Conservation (phyloP, 2,329 filamentous ascomycete genomes). For the Pezicula rhizophila region DNA sequence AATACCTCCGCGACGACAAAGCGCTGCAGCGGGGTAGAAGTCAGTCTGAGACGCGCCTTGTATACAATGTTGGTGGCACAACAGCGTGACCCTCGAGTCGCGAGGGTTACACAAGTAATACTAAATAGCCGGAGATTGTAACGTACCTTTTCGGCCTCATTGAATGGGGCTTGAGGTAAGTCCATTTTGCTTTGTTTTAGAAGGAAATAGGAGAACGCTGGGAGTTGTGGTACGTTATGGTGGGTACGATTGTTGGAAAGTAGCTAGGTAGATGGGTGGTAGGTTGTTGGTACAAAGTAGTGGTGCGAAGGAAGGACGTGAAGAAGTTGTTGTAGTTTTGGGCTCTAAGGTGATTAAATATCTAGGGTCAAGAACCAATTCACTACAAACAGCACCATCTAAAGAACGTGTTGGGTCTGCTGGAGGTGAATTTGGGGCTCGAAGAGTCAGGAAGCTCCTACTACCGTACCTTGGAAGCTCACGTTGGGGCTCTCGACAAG, state of each 20-base stretch:
- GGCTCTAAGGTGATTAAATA: too few species aligned
- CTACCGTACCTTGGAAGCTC: too few species aligned
- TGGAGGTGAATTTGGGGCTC: too few species aligned
- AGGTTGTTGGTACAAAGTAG: not conserved
- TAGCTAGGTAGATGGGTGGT: too few species aligned
- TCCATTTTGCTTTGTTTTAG: slow-evolving; percentile 16
- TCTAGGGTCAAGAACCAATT: too few species aligned
- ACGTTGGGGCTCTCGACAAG: too few species aligned
- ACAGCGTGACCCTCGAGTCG: slow-evolving; percentile 9
- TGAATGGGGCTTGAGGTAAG: slow-evolving; percentile 13
- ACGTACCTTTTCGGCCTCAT: slow-evolving; percentile 28
- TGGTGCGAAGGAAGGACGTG: not conserved
- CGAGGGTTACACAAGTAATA: slow-evolving; percentile 9
- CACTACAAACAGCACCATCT: too few species aligned
- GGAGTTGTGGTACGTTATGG: slow-evolving; percentile 2
- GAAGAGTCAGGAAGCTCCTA: too few species aligned
- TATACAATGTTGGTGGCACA: slow-evolving; percentile 2
- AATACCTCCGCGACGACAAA: slow-evolving; percentile 46
- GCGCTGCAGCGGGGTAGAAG: slow-evolving; percentile 18
- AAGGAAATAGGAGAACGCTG: not conserved
- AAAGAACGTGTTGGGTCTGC: too few species aligned
- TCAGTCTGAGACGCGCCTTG: slow-evolving; percentile 11
- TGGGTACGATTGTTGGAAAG: not conserved
- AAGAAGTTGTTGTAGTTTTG: not conserved
- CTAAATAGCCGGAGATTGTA: not conserved